Base-by-base conservation (phyloP, 768 basidiomycete species). In the Collybia nuda region DNA sequence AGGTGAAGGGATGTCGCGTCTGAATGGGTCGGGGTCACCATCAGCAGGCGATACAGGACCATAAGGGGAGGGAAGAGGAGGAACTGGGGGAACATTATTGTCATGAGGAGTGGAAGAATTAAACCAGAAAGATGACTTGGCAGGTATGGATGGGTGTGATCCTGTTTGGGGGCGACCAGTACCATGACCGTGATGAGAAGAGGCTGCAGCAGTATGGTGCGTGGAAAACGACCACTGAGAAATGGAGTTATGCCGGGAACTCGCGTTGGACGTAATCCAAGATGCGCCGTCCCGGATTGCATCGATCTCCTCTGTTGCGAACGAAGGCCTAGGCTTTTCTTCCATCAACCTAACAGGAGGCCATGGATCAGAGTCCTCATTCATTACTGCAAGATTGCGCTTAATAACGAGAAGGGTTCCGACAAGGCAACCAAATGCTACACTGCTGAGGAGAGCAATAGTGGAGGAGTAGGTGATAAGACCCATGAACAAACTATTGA, bases 201-300 rank as follows among this genome's bases (percentile, higher is more conserved):
- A 70, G 9, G 64, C 66, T 18, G 62, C 60, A 17, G 54, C 60
- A 2, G 82, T 81, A 42, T 82, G 77, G 58, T 82, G 81, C 1
- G 86, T 88, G 1, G 85, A 84, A 66, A 88, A 86, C 0, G 86
- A 88, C 79, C 85, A 88, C 15, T 78, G 78, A 6, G 86, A 89
- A 22, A 80, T 63, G 0, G 86, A 86, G 39, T 78, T 76, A 49
- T 69, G 79, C 39, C 74, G 74, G 26, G 80, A 81, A 47, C 79
- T 76, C 15, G 80, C 72, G 38, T 79, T 76, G 42, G 88, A 89
- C 0, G 88, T 87, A 52, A 90, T 81, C 87, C 88, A 90, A n/a
- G 88, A 88, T 43, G 81, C 81, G 44, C 87, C 86, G 56, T 90
- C 88, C 18, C 82, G 81, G 45, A 90, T 74, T 17, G 73, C 85